Percentiles rank a stretch among this genome's conserved stretches.
Conservation (phyloP, 1,139 yeast genomes). For the Nadsonia commutata region DNA sequence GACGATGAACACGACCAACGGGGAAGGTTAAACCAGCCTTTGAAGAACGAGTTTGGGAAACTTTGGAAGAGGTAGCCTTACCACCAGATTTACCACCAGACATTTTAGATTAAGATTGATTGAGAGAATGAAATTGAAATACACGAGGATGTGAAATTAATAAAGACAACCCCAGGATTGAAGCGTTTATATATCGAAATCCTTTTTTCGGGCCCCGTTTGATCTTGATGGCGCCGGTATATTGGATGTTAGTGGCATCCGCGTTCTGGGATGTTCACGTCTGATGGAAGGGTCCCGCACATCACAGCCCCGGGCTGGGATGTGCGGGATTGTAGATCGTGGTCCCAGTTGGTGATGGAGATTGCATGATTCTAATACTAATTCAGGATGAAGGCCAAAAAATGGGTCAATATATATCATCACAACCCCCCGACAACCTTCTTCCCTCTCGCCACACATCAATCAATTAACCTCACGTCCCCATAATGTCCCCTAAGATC, state of each 20-base stretch:
- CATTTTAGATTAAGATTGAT: constrained; percentile 43
- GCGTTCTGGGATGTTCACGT: neutral
- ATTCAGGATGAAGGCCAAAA: neutral
- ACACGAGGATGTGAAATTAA: constrained; percentile 1
- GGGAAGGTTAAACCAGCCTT: constrained; percentile 99
- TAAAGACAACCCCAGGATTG: too few species aligned
- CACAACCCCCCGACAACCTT: neutral
- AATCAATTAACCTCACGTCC: neutral
- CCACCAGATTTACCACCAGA: constrained; percentile 89
- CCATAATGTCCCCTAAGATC: constrained; percentile 86
- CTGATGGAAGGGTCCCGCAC: neutral
- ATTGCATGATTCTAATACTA: too few species aligned
- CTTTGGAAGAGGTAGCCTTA: constrained; percentile 90
- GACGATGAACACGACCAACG: constrained; percentile 98
- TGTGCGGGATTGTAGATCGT: neutral
- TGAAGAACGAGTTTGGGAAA: constrained; percentile 93
- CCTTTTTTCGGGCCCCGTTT: too few species aligned
- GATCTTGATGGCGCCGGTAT: too few species aligned
- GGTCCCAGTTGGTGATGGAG: too few species aligned
- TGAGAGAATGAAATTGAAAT: constrained; percentile 3
- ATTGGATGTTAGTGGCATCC: too few species aligned
- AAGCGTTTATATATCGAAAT: too few species aligned
- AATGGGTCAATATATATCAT: neutral
- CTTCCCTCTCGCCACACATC: neutral
- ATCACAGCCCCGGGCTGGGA: neutral